Percentiles rank a stretch among this genome's conserved stretches.
Conservation (phyloP, 169 alveolate species). For the Hepatocystis sp. region DNA sequence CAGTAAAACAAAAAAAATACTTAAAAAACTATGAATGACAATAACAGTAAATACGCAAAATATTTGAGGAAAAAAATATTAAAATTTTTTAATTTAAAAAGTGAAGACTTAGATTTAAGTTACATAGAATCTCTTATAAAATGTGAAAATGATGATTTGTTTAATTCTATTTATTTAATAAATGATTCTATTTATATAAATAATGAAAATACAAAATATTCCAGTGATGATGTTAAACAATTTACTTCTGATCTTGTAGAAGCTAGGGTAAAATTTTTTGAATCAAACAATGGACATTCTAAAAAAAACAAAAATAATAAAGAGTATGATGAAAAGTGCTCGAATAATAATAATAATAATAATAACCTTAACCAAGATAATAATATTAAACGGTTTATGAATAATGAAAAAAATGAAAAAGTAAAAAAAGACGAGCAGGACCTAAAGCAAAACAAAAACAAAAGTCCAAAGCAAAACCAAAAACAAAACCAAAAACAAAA, state of each 20-base stretch:
- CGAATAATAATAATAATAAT: too few relatives aligned
- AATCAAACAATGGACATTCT: background rate
- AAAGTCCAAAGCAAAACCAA: too few relatives aligned
- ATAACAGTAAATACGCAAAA: conserved; percentile 27
- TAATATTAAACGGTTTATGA: too few relatives aligned
- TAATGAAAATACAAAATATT: conserved; percentile 20
- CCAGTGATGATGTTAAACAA: conserved; percentile 18
- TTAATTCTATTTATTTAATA: conserved; percentile 30
- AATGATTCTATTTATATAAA: conserved; percentile 43
- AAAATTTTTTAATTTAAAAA: conserved; percentile 56
- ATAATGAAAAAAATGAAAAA: too few relatives aligned
- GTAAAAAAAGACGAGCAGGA: too few relatives aligned
- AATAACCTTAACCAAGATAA: too few relatives aligned
- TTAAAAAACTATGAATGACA: background rate
- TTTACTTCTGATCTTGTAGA: conserved; percentile 57
- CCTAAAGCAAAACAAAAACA: too few relatives aligned
- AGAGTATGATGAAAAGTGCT: too few relatives aligned
- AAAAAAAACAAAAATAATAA: too few relatives aligned
- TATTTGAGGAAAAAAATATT: conserved; percentile 33
- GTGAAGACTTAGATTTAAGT: conserved; percentile 39
- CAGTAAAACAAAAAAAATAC: background rate
- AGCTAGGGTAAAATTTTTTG: conserved; percentile 9
- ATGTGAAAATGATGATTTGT: conserved; percentile 30
- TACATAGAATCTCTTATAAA: conserved; percentile 45
- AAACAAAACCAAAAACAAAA: too few relatives aligned